phyloP scores from a whole-genome alignment of 2,329 filamentous ascomycete genomes.

The Samsoniella hepiali region DNA sequence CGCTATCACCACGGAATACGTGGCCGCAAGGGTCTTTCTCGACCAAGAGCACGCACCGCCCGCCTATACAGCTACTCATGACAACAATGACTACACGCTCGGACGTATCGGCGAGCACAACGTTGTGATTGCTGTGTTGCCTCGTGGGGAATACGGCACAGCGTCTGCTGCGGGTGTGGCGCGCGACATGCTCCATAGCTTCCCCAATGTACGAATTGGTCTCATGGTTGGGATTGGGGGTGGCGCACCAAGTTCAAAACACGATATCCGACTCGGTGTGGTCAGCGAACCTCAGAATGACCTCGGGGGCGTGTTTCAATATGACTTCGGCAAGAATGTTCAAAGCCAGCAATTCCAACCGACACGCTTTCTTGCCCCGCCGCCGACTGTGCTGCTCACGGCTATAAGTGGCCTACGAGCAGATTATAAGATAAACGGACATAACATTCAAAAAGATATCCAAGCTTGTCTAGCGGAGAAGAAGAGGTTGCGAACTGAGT shows the following conservation, averaged over 20 bases:
- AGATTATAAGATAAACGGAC: no score
- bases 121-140: slow-evolving; percentile 29
- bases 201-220: not conserved
- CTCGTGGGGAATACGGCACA: slow-evolving; percentile 26
- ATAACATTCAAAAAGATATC: no score
- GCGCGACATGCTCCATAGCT: not conserved
- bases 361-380: no score
- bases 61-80: slow-evolving; percentile 2
- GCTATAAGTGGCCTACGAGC: no score
- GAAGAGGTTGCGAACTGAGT: no score
- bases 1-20: slow-evolving; percentile 22
- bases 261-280: slow-evolving; percentile 20
- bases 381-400: no score
- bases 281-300: slow-evolving; percentile 10
- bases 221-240: slow-evolving; percentile 22
- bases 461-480: no score
- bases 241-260: slow-evolving; percentile 11
- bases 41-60: slow-evolving; percentile 22
- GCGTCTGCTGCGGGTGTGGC: not conserved
- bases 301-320: slow-evolving; percentile 15
- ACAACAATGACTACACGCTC: slow-evolving; percentile 28
- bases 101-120: slow-evolving; percentile 28
- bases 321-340: slow-evolving; percentile 16
- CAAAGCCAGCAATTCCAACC: no score
- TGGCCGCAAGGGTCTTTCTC: slow-evolving; percentile 23